Percentiles rank a stretch among this genome's conserved stretches.
phyloP scores from a whole-genome alignment of 176 grass and related monocot genomes.

The Thinopyrum elongatum region DNA sequence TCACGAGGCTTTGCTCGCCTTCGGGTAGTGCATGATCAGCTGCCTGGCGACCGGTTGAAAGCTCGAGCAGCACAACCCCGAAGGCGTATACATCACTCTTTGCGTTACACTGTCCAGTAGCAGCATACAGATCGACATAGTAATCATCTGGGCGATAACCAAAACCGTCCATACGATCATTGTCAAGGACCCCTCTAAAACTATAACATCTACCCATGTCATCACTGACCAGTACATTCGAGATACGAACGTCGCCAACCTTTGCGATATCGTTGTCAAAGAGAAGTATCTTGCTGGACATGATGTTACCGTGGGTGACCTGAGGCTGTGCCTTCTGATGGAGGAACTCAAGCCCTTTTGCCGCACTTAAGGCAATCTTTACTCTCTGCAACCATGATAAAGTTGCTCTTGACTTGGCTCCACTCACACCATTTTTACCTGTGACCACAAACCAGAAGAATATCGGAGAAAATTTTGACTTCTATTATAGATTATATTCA shows the following conservation, averaged over 20 bases:
- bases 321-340: constrained; percentile 63
- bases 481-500: no score
- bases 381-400: constrained; percentile 62
- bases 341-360: constrained; percentile 68
- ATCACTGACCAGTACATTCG: constrained; percentile 26
- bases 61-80: constrained; percentile 64
- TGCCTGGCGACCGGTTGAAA: constrained; percentile 62
- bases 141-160: no score
- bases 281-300: constrained; percentile 79
- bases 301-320: constrained; percentile 75
- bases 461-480: neutral
- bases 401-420: constrained; percentile 50
- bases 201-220: fast-evolving
- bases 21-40: constrained; percentile 57
- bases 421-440: constrained; percentile 68
- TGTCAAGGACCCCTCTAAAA: constrained; percentile 31
- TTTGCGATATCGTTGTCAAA: constrained; percentile 57
- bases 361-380: constrained; percentile 54
- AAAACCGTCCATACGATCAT: neutral
- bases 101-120: constrained; percentile 46
- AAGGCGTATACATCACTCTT: constrained; percentile 81
- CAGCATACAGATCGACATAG: neutral
- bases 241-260: constrained; percentile 48
- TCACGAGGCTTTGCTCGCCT: constrained; percentile 74
- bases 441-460: neutral